A percentile compares a stretch with the other conserved stretches of the same genome.
These are phyloP conservation scores for Rhynchospora pubera DNA, from an alignment of 176 grass and related monocot species.

Conservation along the genomic window DNA sequence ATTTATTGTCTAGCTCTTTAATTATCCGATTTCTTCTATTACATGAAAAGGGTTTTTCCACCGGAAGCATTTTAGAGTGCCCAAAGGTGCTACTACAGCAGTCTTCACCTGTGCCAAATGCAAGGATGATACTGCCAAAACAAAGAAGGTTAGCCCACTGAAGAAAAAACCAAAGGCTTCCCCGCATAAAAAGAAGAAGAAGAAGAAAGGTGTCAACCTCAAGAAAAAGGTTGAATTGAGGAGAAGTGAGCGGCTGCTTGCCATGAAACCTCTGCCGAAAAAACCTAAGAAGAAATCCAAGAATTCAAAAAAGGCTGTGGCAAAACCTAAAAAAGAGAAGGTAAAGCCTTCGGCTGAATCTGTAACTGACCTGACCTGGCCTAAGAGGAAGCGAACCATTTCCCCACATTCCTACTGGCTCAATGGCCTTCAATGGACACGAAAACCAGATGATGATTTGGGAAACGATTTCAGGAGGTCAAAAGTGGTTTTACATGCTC, in stretches of 20 bases:
- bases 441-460: constrained; percentile 51
- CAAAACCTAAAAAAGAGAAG: constrained; percentile 22
- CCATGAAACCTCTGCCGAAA: constrained; percentile 16
- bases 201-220: constrained; percentile 20
- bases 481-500: constrained; percentile 55
- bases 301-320: not conserved
- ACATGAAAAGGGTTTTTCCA: constrained; percentile 76
- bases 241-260: constrained; percentile 19
- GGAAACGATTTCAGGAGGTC: constrained; percentile 60
- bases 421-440: constrained; percentile 73
- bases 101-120: constrained; percentile 81
- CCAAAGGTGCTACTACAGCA: constrained; percentile 40
- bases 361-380: constrained; percentile 26
- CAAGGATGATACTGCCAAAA: constrained; percentile 38
- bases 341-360: constrained; percentile 12
- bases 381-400: constrained; percentile 76
- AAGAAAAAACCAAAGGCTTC: constrained; percentile 65
- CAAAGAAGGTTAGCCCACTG: constrained; percentile 24
- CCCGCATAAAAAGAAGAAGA: constrained; percentile 30
- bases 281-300: constrained; percentile 23
- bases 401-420: constrained; percentile 78
- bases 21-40: constrained; percentile 28
- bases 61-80: constrained; percentile 82
- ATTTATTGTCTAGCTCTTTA: constrained; percentile 21
- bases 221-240: constrained; percentile 26